A percentile compares a stretch with the other conserved stretches of the same genome.
Evolutionary conservation across 768 basidiomycete genomes (phyloP).

Genomic region (Mycena haematopus): DNA sequence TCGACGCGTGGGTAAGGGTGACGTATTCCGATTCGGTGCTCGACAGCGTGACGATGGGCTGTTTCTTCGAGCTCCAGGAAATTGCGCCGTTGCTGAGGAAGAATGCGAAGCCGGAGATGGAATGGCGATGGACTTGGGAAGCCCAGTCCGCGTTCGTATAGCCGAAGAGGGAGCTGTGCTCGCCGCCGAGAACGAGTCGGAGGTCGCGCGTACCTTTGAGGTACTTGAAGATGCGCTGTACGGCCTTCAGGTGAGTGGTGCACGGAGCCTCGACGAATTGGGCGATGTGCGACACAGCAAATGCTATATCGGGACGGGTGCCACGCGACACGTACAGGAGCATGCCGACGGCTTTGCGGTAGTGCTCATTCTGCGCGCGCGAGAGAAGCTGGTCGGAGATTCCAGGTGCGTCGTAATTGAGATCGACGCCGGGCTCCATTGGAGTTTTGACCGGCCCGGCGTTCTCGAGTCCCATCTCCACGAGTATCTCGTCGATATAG

Average conservation of each 20-base stretch:
- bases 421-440: constrained; percentile 23
- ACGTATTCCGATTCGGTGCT: background rate
- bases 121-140: constrained; percentile 31
- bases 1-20: background rate
- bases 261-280: constrained; percentile 27
- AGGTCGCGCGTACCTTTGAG: constrained; percentile 28
- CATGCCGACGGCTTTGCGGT: constrained; percentile 22
- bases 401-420: constrained; percentile 14
- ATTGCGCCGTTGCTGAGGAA: too few relatives aligned
- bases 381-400: constrained; percentile 15
- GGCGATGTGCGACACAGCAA: constrained; percentile 26
- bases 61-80: too few relatives aligned
- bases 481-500: constrained; percentile 33
- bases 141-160: constrained; percentile 28
- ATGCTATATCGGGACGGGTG: constrained; percentile 26
- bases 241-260: constrained; percentile 26
- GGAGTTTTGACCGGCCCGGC: constrained; percentile 33
- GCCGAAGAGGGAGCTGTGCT: constrained; percentile 6
- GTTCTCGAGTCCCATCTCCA: constrained; percentile 31
- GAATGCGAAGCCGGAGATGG: constrained; percentile 33
- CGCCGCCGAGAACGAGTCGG: constrained; percentile 5
- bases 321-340: constrained; percentile 27
- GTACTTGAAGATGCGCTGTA: constrained; percentile 31
- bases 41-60: background rate
- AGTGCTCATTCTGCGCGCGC: constrained; percentile 16